phyloP scores from a whole-genome alignment of 306 rosid genomes.

The Casuarina cunninghamiana region DNA sequence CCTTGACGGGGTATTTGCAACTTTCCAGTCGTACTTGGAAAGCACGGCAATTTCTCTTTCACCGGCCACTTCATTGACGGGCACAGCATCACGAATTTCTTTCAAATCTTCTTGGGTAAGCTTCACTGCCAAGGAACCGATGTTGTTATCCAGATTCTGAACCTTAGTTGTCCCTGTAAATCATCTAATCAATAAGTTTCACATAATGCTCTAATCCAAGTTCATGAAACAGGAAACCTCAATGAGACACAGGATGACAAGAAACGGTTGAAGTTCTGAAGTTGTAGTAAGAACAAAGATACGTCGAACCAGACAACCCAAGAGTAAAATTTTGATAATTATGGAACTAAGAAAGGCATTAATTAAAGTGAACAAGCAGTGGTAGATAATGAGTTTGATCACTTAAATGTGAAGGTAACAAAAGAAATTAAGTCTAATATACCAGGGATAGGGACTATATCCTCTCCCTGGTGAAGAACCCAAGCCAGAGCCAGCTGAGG shows the following conservation, averaged over 20 bases:
- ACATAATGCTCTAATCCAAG: slow-evolving; percentile 11
- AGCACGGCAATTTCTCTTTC: slow-evolving; percentile 40
- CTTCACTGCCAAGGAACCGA: slow-evolving; percentile 54
- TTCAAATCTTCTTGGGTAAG: slow-evolving; percentile 55
- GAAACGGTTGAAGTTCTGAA: background rate
- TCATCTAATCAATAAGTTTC: slow-evolving; percentile 18
- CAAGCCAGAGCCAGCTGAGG: slow-evolving; percentile 71
- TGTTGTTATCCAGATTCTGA: slow-evolving; percentile 60
- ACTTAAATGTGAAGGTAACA: slow-evolving; percentile 4
- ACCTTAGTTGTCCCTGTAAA: slow-evolving; percentile 61
- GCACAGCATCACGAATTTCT: slow-evolving; percentile 61
- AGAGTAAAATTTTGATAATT: background rate
- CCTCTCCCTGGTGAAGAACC: slow-evolving; percentile 67
- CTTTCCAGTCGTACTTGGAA: slow-evolving; percentile 36
- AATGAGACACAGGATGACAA: background rate
- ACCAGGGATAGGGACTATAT: slow-evolving; percentile 77
- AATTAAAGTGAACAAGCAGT: background rate
- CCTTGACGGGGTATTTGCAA: slow-evolving; percentile 59
- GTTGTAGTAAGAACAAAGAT: background rate
- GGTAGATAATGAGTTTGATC: slow-evolving; percentile 1
- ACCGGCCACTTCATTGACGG: slow-evolving; percentile 53
- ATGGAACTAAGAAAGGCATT: background rate
- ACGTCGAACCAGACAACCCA: background rate
- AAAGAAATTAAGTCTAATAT: slow-evolving; percentile 12
- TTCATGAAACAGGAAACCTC: background rate